These are phyloP conservation scores for Elsinoe batatas DNA, from an alignment of 2,329 filamentous ascomycete genomes.

Conservation along the genomic window DNA sequence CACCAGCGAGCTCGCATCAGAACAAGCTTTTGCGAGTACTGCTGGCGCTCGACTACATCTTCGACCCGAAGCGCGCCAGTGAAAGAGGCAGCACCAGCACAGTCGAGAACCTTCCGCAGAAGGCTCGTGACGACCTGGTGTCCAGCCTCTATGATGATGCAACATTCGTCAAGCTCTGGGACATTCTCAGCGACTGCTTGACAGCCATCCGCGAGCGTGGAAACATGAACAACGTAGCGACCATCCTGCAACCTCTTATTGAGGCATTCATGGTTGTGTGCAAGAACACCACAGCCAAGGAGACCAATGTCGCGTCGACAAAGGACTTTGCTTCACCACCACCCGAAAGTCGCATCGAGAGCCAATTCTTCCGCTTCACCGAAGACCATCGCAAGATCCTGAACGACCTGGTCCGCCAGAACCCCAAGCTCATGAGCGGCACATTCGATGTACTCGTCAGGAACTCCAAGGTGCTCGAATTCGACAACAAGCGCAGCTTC, in stretches of 20 bases:
- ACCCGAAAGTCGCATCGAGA: conserved; percentile 74
- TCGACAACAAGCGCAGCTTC: conserved; percentile 99
- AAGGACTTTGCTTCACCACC: conserved; percentile 63
- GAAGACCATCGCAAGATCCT: conserved; percentile 96
- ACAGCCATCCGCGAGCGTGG: conserved; percentile 81
- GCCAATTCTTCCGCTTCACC: conserved; percentile 91
- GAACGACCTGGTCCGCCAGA: conserved; percentile 93
- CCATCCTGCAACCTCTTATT: conserved; percentile 85
- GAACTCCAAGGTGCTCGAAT: conserved; percentile 97
- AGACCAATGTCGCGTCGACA: conserved; percentile 33
- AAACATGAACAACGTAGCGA: conserved; percentile 94
- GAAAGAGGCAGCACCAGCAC: conserved; percentile 32
- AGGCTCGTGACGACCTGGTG: conserved; percentile 74
- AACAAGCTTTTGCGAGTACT: conserved; percentile 88
- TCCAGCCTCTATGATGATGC: conserved; percentile 81
- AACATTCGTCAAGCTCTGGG: conserved; percentile 85
- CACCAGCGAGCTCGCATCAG: conserved; percentile 89
- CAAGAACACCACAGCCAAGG: conserved; percentile 81
- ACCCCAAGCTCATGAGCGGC: conserved; percentile 96
- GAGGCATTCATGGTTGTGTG: conserved; percentile 98
- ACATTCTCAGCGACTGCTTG: conserved; percentile 80
- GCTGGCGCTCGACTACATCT: conserved; percentile 90
- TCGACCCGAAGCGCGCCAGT: conserved; percentile 64
- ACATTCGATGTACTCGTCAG: conserved; percentile 93
- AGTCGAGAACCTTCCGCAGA: conserved; percentile 45